Evolutionary conservation across 345 rosid species (phyloP).

Genomic region (Gossypium rotundifolium): DNA sequence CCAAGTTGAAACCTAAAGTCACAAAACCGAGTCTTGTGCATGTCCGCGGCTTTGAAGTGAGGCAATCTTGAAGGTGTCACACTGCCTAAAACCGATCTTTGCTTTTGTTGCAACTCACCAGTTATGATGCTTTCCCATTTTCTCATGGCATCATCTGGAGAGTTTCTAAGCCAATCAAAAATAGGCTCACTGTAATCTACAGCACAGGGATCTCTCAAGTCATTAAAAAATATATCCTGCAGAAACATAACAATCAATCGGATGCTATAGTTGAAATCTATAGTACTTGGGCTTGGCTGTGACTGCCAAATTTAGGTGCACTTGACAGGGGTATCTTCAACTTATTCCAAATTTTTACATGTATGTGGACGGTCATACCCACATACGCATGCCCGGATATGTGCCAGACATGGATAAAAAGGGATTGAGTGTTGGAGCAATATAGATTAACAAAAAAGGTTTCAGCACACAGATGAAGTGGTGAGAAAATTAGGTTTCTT

Average conservation of each 20-base stretch:
- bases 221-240: slow-evolving; percentile 73
- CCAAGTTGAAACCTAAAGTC: slow-evolving; percentile 74
- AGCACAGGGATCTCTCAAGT: slow-evolving; percentile 58
- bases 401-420: not conserved
- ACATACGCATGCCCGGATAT: not conserved
- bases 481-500: slow-evolving; percentile 9
- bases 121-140: slow-evolving; percentile 65
- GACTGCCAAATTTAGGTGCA: not conserved
- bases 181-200: slow-evolving; percentile 71
- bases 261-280: not conserved
- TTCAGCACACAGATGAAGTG: not conserved
- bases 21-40: slow-evolving; percentile 60
- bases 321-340: not conserved
- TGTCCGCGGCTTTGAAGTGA: slow-evolving; percentile 40
- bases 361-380: not conserved
- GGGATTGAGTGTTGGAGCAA: not conserved
- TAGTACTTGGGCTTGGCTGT: not conserved
- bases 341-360: not conserved
- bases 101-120: slow-evolving; percentile 57
- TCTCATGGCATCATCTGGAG: slow-evolving; percentile 54
- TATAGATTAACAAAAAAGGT: not conserved
- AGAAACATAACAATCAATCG: slow-evolving; percentile 8
- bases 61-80: slow-evolving; percentile 41
- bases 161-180: slow-evolving; percentile 65
- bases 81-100: slow-evolving; percentile 41